A percentile compares a stretch with the other conserved stretches of the same genome.
phyloP scores from a whole-genome alignment of 169 alveolate species.

The Eimeria brunetti region DNA sequence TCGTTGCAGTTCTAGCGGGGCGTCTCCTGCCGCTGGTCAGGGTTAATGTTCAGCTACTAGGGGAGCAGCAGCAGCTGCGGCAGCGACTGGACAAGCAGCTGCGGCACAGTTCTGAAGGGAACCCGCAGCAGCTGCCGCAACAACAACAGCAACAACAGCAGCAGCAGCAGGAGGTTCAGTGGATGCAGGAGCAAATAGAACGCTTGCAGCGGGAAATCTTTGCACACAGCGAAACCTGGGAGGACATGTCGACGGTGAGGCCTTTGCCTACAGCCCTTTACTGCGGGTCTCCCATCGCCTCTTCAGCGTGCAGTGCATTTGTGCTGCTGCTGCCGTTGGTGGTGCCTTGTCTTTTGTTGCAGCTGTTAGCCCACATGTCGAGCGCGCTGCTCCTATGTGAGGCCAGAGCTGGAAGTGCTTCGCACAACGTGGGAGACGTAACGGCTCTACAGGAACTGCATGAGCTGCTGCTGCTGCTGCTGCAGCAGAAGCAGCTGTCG shows the following conservation, averaged over 20 bases:
- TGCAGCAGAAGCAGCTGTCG: conserved; percentile 52
- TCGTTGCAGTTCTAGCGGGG: conserved; percentile 18
- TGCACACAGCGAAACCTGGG: conserved; percentile 27
- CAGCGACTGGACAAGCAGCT: conserved; percentile 31
- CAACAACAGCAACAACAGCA: conserved; percentile 34
- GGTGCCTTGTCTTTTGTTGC: conserved; percentile 12
- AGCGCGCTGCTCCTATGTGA: conserved; percentile 45
- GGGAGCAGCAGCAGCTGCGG: conserved; percentile 52
- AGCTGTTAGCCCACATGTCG: conserved; percentile 27
- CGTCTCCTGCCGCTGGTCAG: conserved; percentile 44
- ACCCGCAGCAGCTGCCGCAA: conserved; percentile 6
- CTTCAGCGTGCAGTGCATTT: neutral
- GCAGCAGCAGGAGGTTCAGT: conserved; percentile 24
- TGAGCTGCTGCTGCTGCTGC: conserved; percentile 37
- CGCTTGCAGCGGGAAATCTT: conserved; percentile 51
- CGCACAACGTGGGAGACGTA: conserved; percentile 18
- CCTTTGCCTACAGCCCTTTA: neutral
- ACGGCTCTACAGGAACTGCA: conserved; percentile 23
- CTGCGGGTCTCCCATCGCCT: neutral
- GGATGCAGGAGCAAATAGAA: conserved; percentile 40
- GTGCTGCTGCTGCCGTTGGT: neutral
- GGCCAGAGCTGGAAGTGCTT: conserved; percentile 32
- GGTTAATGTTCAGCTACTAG: conserved; percentile 5
- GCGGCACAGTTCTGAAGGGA: neutral
- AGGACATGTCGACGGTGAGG: conserved; percentile 38